Conservation (phyloP, 1,284 basidiomycete species). For the Cystobasidium sp. region DNA sequence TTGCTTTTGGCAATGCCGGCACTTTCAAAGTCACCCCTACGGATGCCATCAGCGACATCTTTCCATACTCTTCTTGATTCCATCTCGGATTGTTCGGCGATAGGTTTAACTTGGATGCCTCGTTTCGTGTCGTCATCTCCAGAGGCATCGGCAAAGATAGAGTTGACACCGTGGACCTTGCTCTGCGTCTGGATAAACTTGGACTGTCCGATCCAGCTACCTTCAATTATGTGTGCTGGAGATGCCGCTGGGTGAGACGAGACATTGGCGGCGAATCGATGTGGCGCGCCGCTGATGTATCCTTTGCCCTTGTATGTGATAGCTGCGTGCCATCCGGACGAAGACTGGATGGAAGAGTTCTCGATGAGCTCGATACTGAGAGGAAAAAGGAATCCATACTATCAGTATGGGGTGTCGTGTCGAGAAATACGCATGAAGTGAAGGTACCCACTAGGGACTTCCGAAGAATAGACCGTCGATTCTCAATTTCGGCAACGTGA, state of each 20-base stretch:
- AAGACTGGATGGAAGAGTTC: conserved; percentile 79
- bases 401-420: conserved; percentile 47
- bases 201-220: conserved; percentile 81
- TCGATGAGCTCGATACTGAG: conserved; percentile 82
- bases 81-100: conserved; percentile 73
- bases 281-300: conserved; percentile 32
- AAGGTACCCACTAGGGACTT: conserved; percentile 56
- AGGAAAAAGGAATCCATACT: neutral
- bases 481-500: conserved; percentile 71
- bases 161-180: conserved; percentile 58
- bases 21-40: conserved; percentile 86
- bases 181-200: conserved; percentile 56
- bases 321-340: conserved; percentile 70
- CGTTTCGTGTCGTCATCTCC: conserved; percentile 60
- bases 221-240: conserved; percentile 71
- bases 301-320: conserved; percentile 60
- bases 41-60: conserved; percentile 86
- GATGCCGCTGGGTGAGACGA: conserved; percentile 53
- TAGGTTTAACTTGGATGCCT: conserved; percentile 70
- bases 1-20: conserved; percentile 86
- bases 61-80: conserved; percentile 88
- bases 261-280: conserved; percentile 65
- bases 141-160: conserved; percentile 61
- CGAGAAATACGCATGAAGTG: neutral
- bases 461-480: conserved; percentile 57